Conservation (phyloP, 2,329 filamentous ascomycete species). For the Didymella pinodella region DNA sequence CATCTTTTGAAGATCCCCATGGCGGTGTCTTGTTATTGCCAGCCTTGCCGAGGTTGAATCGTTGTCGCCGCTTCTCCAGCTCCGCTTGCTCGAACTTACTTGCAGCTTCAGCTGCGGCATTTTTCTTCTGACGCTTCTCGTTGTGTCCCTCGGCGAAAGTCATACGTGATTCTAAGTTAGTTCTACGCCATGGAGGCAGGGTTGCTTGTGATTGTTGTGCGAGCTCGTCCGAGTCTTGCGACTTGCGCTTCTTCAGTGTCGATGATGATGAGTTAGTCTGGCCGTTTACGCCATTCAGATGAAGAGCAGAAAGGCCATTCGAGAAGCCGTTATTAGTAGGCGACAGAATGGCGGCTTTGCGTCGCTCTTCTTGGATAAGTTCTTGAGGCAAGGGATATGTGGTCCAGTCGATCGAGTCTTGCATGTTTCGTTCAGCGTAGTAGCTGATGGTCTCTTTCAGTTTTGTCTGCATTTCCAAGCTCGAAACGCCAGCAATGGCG, state of each 20-base stretch:
- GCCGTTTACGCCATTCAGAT: slow-evolving; percentile 27
- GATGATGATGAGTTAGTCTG: slow-evolving; percentile 50
- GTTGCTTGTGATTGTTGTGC: slow-evolving; percentile 60
- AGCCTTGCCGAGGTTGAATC: slow-evolving; percentile 71
- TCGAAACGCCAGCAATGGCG: slow-evolving; percentile 53
- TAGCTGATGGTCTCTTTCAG: slow-evolving; percentile 85
- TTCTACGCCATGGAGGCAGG: slow-evolving; percentile 75
- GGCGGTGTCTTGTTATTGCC: slow-evolving; percentile 64
- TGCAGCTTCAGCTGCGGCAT: slow-evolving; percentile 60
- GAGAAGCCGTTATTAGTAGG: slow-evolving; percentile 43
- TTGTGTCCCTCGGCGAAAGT: slow-evolving; percentile 63
- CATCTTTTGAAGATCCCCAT: slow-evolving; percentile 58
- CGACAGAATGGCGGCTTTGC: slow-evolving; percentile 32
- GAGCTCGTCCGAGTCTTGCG: slow-evolving; percentile 64
- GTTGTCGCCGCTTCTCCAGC: slow-evolving; percentile 86
- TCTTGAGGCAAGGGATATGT: slow-evolving; percentile 83
- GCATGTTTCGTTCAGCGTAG: slow-evolving; percentile 75
- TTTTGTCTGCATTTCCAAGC: slow-evolving; percentile 78
- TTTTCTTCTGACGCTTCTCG: slow-evolving; percentile 59
- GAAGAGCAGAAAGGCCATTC: slow-evolving; percentile 28
- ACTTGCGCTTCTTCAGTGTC: slow-evolving; percentile 85
- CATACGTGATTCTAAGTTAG: slow-evolving; percentile 78
- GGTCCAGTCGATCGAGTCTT: slow-evolving; percentile 83
- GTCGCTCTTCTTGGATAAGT: slow-evolving; percentile 73
- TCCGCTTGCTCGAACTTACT: slow-evolving; percentile 92